Percentiles rank a stretch among this genome's conserved stretches.
phyloP scores from a whole-genome alignment of 2,329 filamentous ascomycete species.

The Shiraia bambusicola region DNA sequence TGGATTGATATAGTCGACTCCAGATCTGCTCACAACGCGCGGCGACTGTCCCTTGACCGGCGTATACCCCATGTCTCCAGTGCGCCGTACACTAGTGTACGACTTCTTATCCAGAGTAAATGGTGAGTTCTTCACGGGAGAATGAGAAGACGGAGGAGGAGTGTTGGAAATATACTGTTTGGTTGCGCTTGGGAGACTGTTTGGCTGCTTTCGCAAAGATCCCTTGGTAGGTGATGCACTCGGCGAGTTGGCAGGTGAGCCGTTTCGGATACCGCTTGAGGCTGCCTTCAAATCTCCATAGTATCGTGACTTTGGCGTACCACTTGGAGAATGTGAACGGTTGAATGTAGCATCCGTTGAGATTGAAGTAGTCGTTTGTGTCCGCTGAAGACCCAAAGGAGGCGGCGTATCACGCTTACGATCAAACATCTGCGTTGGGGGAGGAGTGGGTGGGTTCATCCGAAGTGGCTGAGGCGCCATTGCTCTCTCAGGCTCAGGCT shows the following conservation, averaged over 20 bases:
- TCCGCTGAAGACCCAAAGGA: constrained; percentile 22
- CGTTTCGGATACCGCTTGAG: constrained; percentile 40
- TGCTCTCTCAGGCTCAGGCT: constrained; percentile 24
- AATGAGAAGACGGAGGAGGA: constrained; percentile 13
- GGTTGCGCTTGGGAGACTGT: constrained; percentile 28
- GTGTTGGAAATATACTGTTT: constrained; percentile 35
- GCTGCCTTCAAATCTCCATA: constrained; percentile 52
- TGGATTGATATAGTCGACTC: constrained; percentile 49
- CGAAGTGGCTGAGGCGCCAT: constrained; percentile 47
- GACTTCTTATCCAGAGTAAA: constrained; percentile 38
- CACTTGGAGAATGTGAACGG: constrained; percentile 29
- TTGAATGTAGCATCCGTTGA: constrained; percentile 35
- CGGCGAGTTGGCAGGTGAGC: constrained; percentile 27
- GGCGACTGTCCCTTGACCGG: constrained; percentile 38
- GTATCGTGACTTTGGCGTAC: constrained; percentile 47
- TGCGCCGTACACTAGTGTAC: constrained; percentile 35
- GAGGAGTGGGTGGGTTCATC: constrained; percentile 50
- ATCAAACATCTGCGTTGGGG: constrained; percentile 24
- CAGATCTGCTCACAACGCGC: constrained; percentile 50
- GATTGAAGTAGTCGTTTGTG: constrained; percentile 27
- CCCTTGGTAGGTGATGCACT: constrained; percentile 26
- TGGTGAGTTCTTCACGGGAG: constrained; percentile 21
- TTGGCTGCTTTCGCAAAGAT: constrained; percentile 17
- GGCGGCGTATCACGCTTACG: constrained; percentile 19
- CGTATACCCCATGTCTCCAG: constrained; percentile 33